Base-by-base conservation (phyloP, 106 monocot species). In the Dendrobium officinale region DNA sequence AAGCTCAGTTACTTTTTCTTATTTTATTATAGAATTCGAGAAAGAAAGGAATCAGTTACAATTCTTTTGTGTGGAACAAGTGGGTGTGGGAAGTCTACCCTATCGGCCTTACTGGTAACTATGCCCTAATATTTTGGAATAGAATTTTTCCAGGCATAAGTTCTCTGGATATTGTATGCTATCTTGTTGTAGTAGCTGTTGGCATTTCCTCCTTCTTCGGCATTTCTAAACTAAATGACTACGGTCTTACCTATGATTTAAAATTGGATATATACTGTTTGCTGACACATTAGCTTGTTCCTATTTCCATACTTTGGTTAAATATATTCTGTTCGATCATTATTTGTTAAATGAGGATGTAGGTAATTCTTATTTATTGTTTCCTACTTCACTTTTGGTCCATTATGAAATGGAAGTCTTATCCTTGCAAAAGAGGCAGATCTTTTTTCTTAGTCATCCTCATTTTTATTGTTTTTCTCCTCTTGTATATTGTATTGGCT, bases 41-140 rank as follows among this genome's bases (percentile, higher is more conserved):
- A 98, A 81, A 87, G 89, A 80, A 98, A 98, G 77, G 98, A 95
- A 84, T 95, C 98, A 20, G 87, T 98, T 22, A 98, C 98, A 10
- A 70, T 95, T 85, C 88, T 98, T 64, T 84, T 98, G 64, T 98
- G 98, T 80, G 98, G 98, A n/a, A 91, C 98, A 44, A 98, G 98
- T 80, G 98, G 98, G 4, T 98, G 98, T 44, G 98, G 98, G 45
- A 98, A 98, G 80, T 98, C 98, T 73, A 98, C 98, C n/a, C 82
- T 98, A 42, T 98, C 98, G 13, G 83, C 95, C 44, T 90, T 98
- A 81, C 89, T 98, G 98, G 98, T 98, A 92, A 42, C 24, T 67
- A 22, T 66, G 2, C 48, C 49, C 19, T 76, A 74, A 22, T 19
- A 44, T 20, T 33, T 72, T 72, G 29, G 40, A 33, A 17, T 40